Evolutionary conservation across 2,329 filamentous ascomycete species (phyloP), one percentile per base, ranked within the genome.

Genomic region (Talaromyces sp.): DNA sequence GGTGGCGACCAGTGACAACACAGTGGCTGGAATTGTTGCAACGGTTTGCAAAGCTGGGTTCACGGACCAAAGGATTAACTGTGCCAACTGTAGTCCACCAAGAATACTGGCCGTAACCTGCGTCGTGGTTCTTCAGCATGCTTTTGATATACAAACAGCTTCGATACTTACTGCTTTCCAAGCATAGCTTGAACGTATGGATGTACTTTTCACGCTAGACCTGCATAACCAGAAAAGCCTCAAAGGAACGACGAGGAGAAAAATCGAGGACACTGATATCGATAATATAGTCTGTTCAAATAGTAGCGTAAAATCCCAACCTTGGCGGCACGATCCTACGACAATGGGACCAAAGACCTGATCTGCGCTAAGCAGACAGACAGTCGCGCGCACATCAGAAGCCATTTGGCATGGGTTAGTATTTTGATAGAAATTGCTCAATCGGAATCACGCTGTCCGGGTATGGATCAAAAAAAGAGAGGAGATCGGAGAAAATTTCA

Each of bases 21-120:
- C 72, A 63, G 72, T 74, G 25, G 74, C 69, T 39, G 74, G 70
- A 35, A 79, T 65, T 0, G 78, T 77, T 25, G 73, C 69, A 15
- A 68, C 70, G 5, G 77, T 79, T 63, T 69, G 72, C 17, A 19
- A n/a, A 31, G 50, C 31, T 17, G 31, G 50, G 15, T 19, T 35
- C 5, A 35, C 19, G 9, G 17, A 37, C 50, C 50, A 56, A 8
- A 56, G 50, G 7, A 37, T 35, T 13, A 56, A 7, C n/a, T 19
- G 27, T 10, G 31, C 50, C 31, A 56, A 33, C 27, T 56, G 50
- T 11, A 56, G 33, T 11, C 45, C 45, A 47, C 19, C 45, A 25
- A 47, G 45, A 25, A 47, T 25, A 47, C 19, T 47, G 19, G 19
- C n/a, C n/a, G n/a, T 22, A 25, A 25, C 10, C 45, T 47, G 45